A percentile compares a stretch with the other conserved stretches of the same genome.
These are phyloP conservation scores for Fusarium drepaniforme DNA, from an alignment of 2,329 filamentous ascomycete genomes.

Conservation along the genomic window DNA sequence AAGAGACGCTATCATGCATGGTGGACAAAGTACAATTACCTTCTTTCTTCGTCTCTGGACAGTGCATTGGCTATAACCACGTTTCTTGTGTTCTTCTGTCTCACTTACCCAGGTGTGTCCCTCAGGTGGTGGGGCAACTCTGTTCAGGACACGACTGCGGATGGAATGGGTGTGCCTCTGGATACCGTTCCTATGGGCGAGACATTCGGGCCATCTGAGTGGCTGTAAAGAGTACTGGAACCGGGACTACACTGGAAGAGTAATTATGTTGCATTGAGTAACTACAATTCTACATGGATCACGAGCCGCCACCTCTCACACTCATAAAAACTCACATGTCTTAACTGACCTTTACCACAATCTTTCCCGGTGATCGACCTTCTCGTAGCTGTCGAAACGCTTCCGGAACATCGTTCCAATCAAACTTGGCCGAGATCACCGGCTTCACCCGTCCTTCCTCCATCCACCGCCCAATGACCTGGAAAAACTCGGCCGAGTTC, in stretches of 20 bases:
- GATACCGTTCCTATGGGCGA: conserved; percentile 8
- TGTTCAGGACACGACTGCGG: conserved; percentile 17
- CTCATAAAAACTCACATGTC: neutral
- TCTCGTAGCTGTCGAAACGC: conserved; percentile 8
- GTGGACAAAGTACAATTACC: conserved; percentile 31
- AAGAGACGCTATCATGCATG: neutral
- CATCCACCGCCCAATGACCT: conserved; percentile 11
- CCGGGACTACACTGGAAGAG: neutral
- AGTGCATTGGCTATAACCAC: conserved; percentile 25
- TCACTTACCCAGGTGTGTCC: conserved; percentile 16
- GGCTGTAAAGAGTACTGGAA: neutral
- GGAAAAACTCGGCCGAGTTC: conserved; percentile 12
- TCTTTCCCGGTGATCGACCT: conserved; percentile 7
- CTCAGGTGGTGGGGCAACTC: conserved; percentile 33
- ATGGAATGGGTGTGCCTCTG: conserved; percentile 18
- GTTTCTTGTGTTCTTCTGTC: conserved; percentile 25
- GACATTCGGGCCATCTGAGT: conserved; percentile 23
- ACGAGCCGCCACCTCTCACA: neutral
- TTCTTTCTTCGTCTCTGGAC: conserved; percentile 25
- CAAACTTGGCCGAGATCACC: neutral
- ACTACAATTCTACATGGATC: neutral
- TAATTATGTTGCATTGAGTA: neutral
- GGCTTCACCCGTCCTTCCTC: conserved; percentile 7
- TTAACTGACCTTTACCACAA: conserved; percentile 7
- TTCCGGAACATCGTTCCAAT: conserved; percentile 1